Evolutionary conservation across 768 basidiomycete genomes (phyloP).

Genomic region (Phanerochaete carnosa): DNA sequence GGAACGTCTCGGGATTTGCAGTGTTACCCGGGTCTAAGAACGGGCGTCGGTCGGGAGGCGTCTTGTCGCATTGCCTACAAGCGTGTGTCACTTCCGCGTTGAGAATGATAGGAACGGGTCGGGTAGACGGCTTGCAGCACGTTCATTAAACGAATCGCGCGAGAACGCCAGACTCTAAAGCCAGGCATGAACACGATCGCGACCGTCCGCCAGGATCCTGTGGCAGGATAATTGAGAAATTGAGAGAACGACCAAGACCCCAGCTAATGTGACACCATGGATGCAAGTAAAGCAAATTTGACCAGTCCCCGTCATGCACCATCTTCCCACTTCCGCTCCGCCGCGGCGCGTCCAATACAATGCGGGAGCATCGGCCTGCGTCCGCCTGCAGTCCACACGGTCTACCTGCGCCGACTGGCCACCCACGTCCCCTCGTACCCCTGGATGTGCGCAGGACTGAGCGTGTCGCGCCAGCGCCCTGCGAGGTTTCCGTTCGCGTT

Average conservation of each 20-base stretch:
- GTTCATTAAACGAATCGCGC: not conserved
- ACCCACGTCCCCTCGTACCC: slow-evolving; percentile 89
- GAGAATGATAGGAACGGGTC: too few relatives aligned
- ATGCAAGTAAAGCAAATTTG: too few relatives aligned
- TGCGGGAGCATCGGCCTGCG: too few relatives aligned
- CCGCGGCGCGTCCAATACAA: too few relatives aligned
- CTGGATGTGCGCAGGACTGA: slow-evolving; percentile 54
- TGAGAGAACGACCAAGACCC: not conserved
- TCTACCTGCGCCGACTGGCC: slow-evolving; percentile 60
- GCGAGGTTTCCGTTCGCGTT: slow-evolving; percentile 66
- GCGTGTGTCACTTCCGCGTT: too few relatives aligned
- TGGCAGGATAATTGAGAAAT: not conserved
- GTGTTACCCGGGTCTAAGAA: too few relatives aligned
- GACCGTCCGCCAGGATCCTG: not conserved
- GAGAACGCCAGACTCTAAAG: not conserved
- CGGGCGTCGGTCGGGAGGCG: too few relatives aligned
- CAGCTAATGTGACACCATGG: too few relatives aligned
- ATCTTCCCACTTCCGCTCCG: too few relatives aligned
- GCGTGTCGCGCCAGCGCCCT: slow-evolving; percentile 85
- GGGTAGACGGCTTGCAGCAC: not conserved
- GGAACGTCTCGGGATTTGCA: too few relatives aligned
- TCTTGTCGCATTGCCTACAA: too few relatives aligned
- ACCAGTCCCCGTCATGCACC: too few relatives aligned
- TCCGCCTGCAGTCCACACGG: not conserved
- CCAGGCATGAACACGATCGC: not conserved